Percentiles rank a stretch among this genome's conserved stretches.
Conservation (phyloP, 2,329 filamentous ascomycete genomes). For the Chaetomium sp. region DNA sequence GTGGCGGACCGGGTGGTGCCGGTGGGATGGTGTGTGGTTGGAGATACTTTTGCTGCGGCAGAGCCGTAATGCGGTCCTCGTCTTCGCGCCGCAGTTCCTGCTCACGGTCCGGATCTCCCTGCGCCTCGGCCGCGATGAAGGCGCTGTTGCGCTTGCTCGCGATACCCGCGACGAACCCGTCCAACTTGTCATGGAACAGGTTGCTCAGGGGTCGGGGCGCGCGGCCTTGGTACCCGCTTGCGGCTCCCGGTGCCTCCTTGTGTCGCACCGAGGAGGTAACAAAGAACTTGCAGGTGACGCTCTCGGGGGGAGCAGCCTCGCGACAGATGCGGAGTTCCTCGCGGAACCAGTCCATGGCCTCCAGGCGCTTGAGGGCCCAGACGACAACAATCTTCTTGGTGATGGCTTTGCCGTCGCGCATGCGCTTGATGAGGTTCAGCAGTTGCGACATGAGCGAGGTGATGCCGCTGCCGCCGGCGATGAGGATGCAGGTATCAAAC, state of each 20-base stretch:
- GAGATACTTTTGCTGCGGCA: conserved; percentile 63
- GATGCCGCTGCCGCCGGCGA: conserved; percentile 90
- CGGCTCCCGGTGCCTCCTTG: conserved; percentile 21
- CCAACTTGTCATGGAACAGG: conserved; percentile 77
- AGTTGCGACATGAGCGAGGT: conserved; percentile 89
- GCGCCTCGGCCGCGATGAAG: conserved; percentile 73
- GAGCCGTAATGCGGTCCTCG: conserved; percentile 75
- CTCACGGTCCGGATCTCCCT: conserved; percentile 71
- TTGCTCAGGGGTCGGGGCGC: conserved; percentile 62
- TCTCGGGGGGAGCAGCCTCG: conserved; percentile 79
- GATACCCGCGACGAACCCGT: conserved; percentile 80
- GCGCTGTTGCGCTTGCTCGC: conserved; percentile 82
- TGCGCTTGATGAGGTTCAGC: conserved; percentile 89
- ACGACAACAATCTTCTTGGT: conserved; percentile 85
- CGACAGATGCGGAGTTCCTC: conserved; percentile 89
- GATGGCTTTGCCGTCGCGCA: conserved; percentile 90
- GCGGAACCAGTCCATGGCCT: conserved; percentile 96
- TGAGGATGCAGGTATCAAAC: conserved; percentile 88
- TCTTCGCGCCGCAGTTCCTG: conserved; percentile 73
- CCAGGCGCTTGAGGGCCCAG: conserved; percentile 87
- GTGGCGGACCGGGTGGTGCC: conserved; percentile 28
- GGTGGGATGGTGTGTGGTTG: conserved; percentile 44
- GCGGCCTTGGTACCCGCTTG: conserved; percentile 33
- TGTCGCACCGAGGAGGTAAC: conserved; percentile 70
- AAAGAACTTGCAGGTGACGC: conserved; percentile 90